Evolutionary conservation across 2,329 filamentous ascomycete genomes (phyloP), one percentile per base, ranked within the genome.

Genomic region (Ophiognomonia clavigignenti-juglandacearum): DNA sequence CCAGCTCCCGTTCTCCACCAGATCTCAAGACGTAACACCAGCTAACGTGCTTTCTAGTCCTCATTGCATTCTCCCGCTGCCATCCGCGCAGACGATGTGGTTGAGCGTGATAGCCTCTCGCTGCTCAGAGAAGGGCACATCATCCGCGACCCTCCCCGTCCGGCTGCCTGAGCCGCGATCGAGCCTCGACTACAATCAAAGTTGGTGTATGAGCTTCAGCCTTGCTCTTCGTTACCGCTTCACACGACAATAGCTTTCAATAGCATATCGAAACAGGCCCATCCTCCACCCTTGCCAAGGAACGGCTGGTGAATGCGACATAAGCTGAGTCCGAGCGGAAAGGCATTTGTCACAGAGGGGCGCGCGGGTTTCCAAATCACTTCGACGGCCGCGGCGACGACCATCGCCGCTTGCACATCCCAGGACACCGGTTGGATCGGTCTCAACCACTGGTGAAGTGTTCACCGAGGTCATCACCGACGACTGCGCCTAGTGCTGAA

Each of bases 31-130:
- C 8, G 5, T 5, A 31, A 2, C 8, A 2, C 6, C 14, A 40
- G 26, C 45, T 48, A 31, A 51, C 16, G 4, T 6, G 11, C 9
- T 27, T 10, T 16, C 10, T 18, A 31, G 29, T 31, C 29, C n/a
- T n/a, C 29, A 10, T 5, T 31, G 11, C 29, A n/a, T n/a, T 13
- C 29, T 13, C 29, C 29, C 29, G 29, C 29, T 4, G 13, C 29
- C 29, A 31, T 31, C 29, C 48, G 48, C 18, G 36, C 48, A 11
- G 48, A 51, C 20, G 48, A 51, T 19, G 40, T 51, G 11, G 37
- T 51, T 4, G 48, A 40, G 20, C 48, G 48, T 14, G 45, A 48
- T 16, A 39, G 40, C 5, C 8, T 51, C 32, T 48, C 48, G 5
- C 27, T 32, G 16, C 18, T 40, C n/a, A 27, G 41, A 19, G 45